Evolutionary conservation across 371 early-diverging fungal species (phyloP).

Genomic region (Mucor circinelloides): DNA sequence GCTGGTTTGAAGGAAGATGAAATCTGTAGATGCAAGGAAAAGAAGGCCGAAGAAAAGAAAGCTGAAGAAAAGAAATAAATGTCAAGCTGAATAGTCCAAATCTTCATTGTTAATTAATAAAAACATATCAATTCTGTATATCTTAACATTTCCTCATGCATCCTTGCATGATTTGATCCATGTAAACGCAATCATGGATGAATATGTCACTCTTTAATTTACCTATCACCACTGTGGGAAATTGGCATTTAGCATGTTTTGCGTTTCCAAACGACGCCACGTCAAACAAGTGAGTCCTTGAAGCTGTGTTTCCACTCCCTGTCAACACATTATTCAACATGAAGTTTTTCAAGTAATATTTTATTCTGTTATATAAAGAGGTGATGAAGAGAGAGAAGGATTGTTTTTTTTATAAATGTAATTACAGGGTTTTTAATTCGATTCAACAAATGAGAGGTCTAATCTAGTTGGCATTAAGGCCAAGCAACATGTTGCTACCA

Average conservation of each 20-base stretch:
- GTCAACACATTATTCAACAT: background rate
- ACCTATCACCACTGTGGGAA: too few relatives aligned
- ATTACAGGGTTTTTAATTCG: slow-evolving; percentile 4
- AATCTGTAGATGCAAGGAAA: slow-evolving; percentile 37
- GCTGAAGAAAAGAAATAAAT: background rate
- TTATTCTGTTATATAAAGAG: background rate
- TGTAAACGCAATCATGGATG: too few relatives aligned
- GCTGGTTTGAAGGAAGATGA: slow-evolving; percentile 39
- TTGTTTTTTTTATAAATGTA: background rate
- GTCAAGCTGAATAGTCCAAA: too few relatives aligned
- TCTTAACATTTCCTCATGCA: too few relatives aligned
- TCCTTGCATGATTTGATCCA: too few relatives aligned
- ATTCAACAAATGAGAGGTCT: background rate
- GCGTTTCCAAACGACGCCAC: too few relatives aligned
- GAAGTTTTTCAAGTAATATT: background rate
- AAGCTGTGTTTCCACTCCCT: background rate
- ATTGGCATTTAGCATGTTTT: too few relatives aligned
- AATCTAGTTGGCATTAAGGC: slow-evolving; percentile 33
- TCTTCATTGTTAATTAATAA: too few relatives aligned
- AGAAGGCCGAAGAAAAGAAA: slow-evolving; percentile 15
- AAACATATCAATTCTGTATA: too few relatives aligned
- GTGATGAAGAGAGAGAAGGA: background rate
- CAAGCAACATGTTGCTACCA: slow-evolving; percentile 59
- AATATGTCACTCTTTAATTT: too few relatives aligned
- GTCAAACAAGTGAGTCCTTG: background rate